A percentile compares a stretch with the other conserved stretches of the same genome.
phyloP scores from a whole-genome alignment of 2,329 filamentous ascomycete species.

The Fusarium dimerum region DNA sequence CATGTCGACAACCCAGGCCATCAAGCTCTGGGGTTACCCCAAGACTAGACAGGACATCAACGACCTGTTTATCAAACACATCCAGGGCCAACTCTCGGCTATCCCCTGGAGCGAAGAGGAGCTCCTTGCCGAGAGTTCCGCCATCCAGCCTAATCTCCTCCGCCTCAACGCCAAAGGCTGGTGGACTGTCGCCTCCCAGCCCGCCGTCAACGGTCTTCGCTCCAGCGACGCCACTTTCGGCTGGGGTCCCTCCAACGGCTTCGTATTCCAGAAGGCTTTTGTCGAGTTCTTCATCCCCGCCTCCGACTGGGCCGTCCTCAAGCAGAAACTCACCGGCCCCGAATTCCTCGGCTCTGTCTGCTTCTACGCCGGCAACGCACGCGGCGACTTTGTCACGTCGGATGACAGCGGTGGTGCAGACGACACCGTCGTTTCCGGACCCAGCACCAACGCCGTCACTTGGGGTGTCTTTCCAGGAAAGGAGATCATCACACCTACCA shows the following conservation, averaged over 20 bases:
- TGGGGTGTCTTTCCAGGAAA: conserved; percentile 96
- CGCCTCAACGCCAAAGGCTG: conserved; percentile 78
- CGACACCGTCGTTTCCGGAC: conserved; percentile 34
- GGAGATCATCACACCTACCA: conserved; percentile 94
- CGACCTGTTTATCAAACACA: conserved; percentile 76
- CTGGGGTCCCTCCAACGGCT: conserved; percentile 90
- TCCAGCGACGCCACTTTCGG: conserved; percentile 81
- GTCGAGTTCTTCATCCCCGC: conserved; percentile 90
- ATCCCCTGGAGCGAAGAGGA: conserved; percentile 95
- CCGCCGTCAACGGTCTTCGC: conserved; percentile 82
- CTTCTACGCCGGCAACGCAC: conserved; percentile 82
- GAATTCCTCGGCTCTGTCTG: conserved; percentile 69
- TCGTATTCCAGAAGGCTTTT: conserved; percentile 98
- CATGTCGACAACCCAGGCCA: conserved; percentile 81
- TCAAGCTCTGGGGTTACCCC: conserved; percentile 83
- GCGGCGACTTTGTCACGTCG: conserved; percentile 76
- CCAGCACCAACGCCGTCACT: conserved; percentile 86
- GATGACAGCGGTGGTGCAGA: conserved; percentile 46
- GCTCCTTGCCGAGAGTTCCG: conserved; percentile 77
- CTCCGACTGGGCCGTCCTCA: conserved; percentile 69
- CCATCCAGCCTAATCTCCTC: conserved; percentile 76
- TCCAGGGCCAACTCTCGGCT: conserved; percentile 75
- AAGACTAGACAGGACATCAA: conserved; percentile 71
- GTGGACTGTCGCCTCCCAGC: conserved; percentile 97
- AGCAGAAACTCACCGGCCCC: conserved; percentile 58